Evolutionary conservation across 768 basidiomycete genomes (phyloP), one percentile per base, ranked within the genome.

Genomic region (Glaciozyma martinii): DNA sequence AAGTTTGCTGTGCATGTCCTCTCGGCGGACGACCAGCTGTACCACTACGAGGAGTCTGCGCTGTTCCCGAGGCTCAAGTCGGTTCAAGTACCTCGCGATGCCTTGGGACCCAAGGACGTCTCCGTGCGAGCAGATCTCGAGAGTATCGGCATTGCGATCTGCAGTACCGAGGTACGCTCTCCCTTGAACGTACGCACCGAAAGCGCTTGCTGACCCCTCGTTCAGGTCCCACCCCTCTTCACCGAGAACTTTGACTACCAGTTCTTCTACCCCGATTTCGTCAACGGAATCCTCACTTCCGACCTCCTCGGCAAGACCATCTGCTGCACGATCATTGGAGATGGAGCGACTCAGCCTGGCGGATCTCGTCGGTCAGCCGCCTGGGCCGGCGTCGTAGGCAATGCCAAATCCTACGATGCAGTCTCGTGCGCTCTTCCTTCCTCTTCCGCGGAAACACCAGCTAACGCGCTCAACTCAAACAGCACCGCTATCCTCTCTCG

Each of bases 231-330:
- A 2, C 93, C 93, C 1, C 76, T 97, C 7, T 99, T 98, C 79
- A 91, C 93, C 75, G 95, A 98, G 78, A 98, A 98, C 78, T 99
- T 99, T 74, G 95, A 98, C 78, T 97, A 93, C 74, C 84, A 85
- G 19, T 90, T 93, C 77, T 82, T 98, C 66, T 85, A 92, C 63
- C 81, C 84, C 70, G 91, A 98, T 77, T 95, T 99, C 73, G 88
- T 97, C 21, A 89, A 89, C 74, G 94, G 94, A 23, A 83, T 99
- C 55, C 81, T 99, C 69, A 94, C 90, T 0, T 93, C 90, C 19
- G 95, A 99, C 76, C 76, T 98, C 43, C 81, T 97, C 50, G 90
- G 90, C 82, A 95, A 95, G 78, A 92, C 85, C 66, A 93, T 98
- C 59, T 84, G 90, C 73, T 90, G 91, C 70, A 89, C 92, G 72